Evolutionary conservation across 139 green algal species (phyloP).

Genomic region (Bryopsis sp.): DNA sequence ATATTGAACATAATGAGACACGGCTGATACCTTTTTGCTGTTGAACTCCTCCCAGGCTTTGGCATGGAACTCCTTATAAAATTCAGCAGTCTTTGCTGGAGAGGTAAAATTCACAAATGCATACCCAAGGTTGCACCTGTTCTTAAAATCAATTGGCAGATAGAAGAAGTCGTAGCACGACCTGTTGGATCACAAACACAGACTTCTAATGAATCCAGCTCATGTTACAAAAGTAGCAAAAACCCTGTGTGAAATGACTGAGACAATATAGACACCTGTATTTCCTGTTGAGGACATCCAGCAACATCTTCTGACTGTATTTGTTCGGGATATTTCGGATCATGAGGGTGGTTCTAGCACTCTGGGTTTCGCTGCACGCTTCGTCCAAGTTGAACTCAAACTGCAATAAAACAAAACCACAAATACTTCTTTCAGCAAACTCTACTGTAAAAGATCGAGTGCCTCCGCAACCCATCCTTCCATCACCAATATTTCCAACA

Average conservation of each 20-base stretch:
- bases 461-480: too few species aligned
- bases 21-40: conserved; percentile 73
- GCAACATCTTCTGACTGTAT: conserved; percentile 99
- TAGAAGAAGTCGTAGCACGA: conserved; percentile 89
- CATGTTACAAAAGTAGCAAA: too few species aligned
- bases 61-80: conserved; percentile 53
- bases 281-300: conserved; percentile 40
- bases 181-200: conserved; percentile 35
- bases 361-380: conserved; percentile 16
- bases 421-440: too few species aligned
- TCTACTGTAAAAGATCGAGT: too few species aligned
- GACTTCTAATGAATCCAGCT: background rate
- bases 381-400: conserved; percentile 37
- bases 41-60: conserved; percentile 95
- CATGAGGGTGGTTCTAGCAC: conserved; percentile 88
- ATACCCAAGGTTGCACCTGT: conserved; percentile 99
- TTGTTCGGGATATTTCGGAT: conserved; percentile 99
- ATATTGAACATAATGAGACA: background rate
- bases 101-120: conserved; percentile 86
- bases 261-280: too few species aligned
- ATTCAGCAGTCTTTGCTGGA: conserved; percentile 13
- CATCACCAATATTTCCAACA: too few species aligned
- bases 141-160: conserved; percentile 96
- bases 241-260: too few species aligned
- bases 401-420: conserved; percentile 24